Base-by-base conservation (phyloP, 2,329 filamentous ascomycete genomes). In the Clonostachys rosea region DNA sequence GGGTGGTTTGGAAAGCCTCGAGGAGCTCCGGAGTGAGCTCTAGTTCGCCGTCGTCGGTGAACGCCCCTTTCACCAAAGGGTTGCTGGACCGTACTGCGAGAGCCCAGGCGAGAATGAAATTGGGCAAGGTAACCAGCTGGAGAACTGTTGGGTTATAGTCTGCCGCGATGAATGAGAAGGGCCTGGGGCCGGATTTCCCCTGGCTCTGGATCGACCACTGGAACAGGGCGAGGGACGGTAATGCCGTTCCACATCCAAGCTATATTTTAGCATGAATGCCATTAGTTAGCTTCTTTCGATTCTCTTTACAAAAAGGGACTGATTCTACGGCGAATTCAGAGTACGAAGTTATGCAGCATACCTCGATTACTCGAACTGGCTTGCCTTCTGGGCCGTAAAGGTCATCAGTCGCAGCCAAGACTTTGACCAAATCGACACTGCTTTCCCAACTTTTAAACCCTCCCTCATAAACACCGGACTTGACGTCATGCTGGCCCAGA, bases 391-490 rank as follows among this genome's bases (percentile, higher is more conserved):
- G 5, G 62, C 50, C 16, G 67, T 55, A 43, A 34, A 24, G 41
- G 16, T 69, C 63, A 12, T 68, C 63, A 24, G 71, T 70, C 4
- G 62, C 58, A 1, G 74, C 73, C 33, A 85, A 64, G n/a, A 86
- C 81, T 59, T 83, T 87, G 44, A 89, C 86, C 16, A 94, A 73
- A 61, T 94, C 89, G 45, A 91, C 74, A 50, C 86, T 89, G 67
- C 88, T 91, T 69, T 94, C 89, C 89, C 89, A 94, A 58, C 86
- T 91, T 71, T 94, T 94, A 71, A 92, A 91, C 20, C 89, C 89
- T 48, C 89, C 89, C 67, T 94, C 89, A 66, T 94, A 94, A 50
- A 92, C 80, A 45, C 88, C 88, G 47, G 87, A 87, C 63, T 83
- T 86, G 53, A 94, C 84, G 64, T 94, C 89, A 52, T 87, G 83